phyloP scores from a whole-genome alignment of 2,329 filamentous ascomycete genomes.

The Trichophyton benhamiae region DNA sequence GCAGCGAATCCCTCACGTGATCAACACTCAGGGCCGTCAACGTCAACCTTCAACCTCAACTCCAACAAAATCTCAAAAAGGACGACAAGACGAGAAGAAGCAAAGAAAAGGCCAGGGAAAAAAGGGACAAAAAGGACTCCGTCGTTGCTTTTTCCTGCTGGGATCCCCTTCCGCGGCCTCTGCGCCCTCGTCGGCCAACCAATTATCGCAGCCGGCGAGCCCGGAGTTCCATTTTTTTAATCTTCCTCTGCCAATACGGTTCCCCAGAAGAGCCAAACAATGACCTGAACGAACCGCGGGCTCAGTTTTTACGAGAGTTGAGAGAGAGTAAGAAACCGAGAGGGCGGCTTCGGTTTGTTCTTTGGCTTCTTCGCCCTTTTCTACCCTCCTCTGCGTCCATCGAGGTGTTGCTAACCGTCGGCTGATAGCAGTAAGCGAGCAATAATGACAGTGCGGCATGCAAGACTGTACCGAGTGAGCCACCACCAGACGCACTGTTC shows the following conservation, averaged over 20 bases:
- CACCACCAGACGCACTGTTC: background rate
- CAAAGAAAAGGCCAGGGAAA: background rate
- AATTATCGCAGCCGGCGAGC: background rate
- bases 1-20: background rate
- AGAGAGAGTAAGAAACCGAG: too few relatives aligned
- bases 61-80: too few relatives aligned
- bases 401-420: too few relatives aligned
- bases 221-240: background rate
- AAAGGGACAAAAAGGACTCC: background rate
- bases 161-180: background rate
- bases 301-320: too few relatives aligned
- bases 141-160: background rate
- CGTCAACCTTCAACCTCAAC: background rate
- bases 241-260: background rate
- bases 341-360: background rate
- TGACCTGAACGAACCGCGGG: background rate
- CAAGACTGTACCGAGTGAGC: background rate
- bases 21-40: background rate
- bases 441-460: constrained; percentile 1
- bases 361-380: background rate
- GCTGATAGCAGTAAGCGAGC: background rate
- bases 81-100: too few relatives aligned
- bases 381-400: background rate
- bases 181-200: background rate
- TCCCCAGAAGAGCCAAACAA: background rate